A percentile compares a stretch with the other conserved stretches of the same genome.
These are phyloP conservation scores for Fusarium sp. DNA, from an alignment of 2,329 filamentous ascomycete genomes.

Conservation along the genomic window DNA sequence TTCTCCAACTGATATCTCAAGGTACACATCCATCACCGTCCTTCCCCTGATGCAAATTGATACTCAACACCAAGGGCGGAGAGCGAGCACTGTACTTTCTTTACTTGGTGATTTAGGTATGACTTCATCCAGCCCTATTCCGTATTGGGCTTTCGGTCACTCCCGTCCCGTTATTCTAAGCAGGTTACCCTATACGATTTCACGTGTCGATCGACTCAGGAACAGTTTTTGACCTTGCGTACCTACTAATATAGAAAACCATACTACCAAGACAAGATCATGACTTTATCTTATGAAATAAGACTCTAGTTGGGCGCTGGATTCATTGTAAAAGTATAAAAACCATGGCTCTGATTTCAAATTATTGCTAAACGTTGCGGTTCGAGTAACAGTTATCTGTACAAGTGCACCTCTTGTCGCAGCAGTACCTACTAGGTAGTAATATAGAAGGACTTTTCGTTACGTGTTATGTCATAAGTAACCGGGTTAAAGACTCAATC, in stretches of 20 bases:
- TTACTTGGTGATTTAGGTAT: slow-evolving; percentile 14
- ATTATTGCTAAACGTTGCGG: neutral
- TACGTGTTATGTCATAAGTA: neutral
- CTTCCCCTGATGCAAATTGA: neutral
- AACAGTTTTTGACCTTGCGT: neutral
- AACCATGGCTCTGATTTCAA: neutral
- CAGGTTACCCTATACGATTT: slow-evolving; percentile 33
- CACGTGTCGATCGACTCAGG: neutral
- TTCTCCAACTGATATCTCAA: neutral
- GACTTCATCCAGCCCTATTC: slow-evolving; percentile 46
- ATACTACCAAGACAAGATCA: neutral
- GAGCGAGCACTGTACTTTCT: neutral
- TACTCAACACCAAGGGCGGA: neutral
- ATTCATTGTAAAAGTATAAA: neutral
- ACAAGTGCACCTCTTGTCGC: neutral
- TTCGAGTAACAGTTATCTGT: neutral
- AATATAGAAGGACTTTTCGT: neutral
- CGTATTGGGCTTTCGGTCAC: slow-evolving; percentile 27
- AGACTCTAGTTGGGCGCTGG: neutral
- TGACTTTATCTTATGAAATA: neutral
- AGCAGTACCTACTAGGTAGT: neutral
- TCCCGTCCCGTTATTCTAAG: slow-evolving; percentile 12
- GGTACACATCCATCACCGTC: neutral
- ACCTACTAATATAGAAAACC: neutral
- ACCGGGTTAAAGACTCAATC: neutral